phyloP scores from a whole-genome alignment of 768 basidiomycete genomes.

The Dioszegia hungarica region DNA sequence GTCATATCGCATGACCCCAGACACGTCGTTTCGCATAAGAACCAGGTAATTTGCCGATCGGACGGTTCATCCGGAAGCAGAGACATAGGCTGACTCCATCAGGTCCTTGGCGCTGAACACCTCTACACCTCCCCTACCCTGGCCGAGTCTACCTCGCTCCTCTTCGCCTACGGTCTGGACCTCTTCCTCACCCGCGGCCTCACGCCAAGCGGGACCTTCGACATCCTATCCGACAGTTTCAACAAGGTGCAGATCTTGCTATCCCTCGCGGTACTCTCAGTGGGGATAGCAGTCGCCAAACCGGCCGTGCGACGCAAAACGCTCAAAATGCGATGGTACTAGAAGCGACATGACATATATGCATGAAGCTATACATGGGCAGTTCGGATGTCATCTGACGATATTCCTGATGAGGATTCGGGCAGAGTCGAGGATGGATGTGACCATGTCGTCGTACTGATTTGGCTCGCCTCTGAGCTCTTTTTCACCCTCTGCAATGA shows the following conservation, averaged over 20 bases:
- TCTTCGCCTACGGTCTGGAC: conserved; percentile 82
- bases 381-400: conserved; percentile 16
- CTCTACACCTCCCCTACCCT: conserved; percentile 76
- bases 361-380: not conserved
- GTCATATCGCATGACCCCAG: conserved; percentile 66
- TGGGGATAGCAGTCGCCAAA: conserved; percentile 72
- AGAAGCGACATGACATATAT: not conserved
- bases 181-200: conserved; percentile 74
- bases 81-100: not conserved
- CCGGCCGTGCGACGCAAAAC: conserved; percentile 62
- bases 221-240: conserved; percentile 83
- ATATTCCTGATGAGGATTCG: conserved; percentile 81
- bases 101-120: conserved; percentile 66
- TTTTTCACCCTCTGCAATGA: conserved; percentile 68
- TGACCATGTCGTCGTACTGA: conserved; percentile 85
- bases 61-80: too few species aligned
- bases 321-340: conserved; percentile 46
- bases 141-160: conserved; percentile 84
- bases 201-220: conserved; percentile 83
- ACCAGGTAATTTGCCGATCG: conserved; percentile 53
- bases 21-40: conserved; percentile 58
- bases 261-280: conserved; percentile 65
- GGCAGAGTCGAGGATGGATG: conserved; percentile 87
- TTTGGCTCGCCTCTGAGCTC: conserved; percentile 64
- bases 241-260: conserved; percentile 87